Evolutionary conservation across 441 rosid species (phyloP).

Genomic region (Melianthus villosus): DNA sequence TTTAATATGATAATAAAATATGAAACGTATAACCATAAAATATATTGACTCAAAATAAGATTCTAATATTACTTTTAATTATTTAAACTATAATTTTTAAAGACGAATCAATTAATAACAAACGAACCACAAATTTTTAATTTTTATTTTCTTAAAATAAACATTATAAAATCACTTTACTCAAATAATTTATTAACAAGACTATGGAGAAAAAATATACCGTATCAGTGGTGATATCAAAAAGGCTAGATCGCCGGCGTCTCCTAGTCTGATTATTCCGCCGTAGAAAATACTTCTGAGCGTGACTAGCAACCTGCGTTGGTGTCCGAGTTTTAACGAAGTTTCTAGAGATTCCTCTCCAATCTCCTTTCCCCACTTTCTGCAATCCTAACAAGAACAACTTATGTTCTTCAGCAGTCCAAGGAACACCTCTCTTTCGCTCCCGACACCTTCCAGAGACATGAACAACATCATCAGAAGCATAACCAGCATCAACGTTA

Average conservation of each 20-base stretch:
- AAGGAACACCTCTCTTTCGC: slow-evolving; percentile 34
- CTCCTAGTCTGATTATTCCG: slow-evolving; percentile 61
- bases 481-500: slow-evolving; percentile 9
- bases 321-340: slow-evolving; percentile 77
- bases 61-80: too few species aligned
- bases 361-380: slow-evolving; percentile 17
- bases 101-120: too few species aligned
- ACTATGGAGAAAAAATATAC: too few species aligned
- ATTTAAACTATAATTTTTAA: too few species aligned
- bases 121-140: too few species aligned
- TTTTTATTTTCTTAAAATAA: too few species aligned
- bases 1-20: too few species aligned
- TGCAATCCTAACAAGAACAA: slow-evolving; percentile 14
- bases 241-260: slow-evolving; percentile 84
- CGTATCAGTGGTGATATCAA: slow-evolving; percentile 74
- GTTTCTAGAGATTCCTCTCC: slow-evolving; percentile 23
- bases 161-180: too few species aligned
- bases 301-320: slow-evolving; percentile 91
- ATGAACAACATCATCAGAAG: slow-evolving; percentile 10
- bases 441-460: slow-evolving; percentile 1
- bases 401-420: slow-evolving; percentile 66
- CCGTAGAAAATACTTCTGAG: slow-evolving; percentile 80
- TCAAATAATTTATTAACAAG: too few species aligned
- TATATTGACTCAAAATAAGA: too few species aligned
- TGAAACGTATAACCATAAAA: too few species aligned